These are phyloP conservation scores for Lodderomyces orthopsilosis DNA, from an alignment of 1,139 yeast genomes.

Conservation along the genomic window DNA sequence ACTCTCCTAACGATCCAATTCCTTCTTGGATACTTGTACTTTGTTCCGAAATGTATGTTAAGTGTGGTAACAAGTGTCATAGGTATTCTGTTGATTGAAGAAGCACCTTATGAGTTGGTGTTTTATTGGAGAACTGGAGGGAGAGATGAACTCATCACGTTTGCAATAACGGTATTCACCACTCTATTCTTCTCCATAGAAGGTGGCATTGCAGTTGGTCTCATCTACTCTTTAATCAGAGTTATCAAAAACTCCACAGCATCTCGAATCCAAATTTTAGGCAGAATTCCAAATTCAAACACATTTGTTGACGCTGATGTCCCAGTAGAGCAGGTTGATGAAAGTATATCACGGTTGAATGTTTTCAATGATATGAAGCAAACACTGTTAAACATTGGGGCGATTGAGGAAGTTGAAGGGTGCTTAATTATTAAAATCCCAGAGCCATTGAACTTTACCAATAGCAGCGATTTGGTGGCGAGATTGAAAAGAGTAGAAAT, in stretches of 20 bases:
- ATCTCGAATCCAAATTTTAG: constrained; percentile 86
- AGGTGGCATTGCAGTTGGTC: constrained; percentile 85
- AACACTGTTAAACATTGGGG: constrained; percentile 37
- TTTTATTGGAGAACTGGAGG: constrained; percentile 79
- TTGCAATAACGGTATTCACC: constrained; percentile 65
- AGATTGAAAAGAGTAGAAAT: constrained; percentile 75
- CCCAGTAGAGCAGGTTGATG: constrained; percentile 21
- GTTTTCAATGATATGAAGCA: constrained; percentile 36
- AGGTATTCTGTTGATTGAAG: constrained; percentile 77
- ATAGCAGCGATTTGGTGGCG: constrained; percentile 76
- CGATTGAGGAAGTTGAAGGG: constrained; percentile 75
- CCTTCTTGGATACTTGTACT: constrained; percentile 63
- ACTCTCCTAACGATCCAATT: constrained; percentile 65
- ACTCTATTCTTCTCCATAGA: constrained; percentile 85
- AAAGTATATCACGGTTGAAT: constrained; percentile 17
- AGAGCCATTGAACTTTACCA: constrained; percentile 90
- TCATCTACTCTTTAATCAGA: constrained; percentile 72
- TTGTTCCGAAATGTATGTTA: constrained; percentile 75
- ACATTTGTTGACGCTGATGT: constrained; percentile 77
- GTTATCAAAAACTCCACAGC: constrained; percentile 83
- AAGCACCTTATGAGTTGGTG: constrained; percentile 75
- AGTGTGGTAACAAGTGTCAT: constrained; percentile 80
- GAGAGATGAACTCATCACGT: constrained; percentile 72
- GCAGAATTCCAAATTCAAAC: constrained; percentile 75
- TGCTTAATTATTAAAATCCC: constrained; percentile 85